phyloP scores from a whole-genome alignment of 2,329 filamentous ascomycete genomes.

The Tolypocladium inflatum region DNA sequence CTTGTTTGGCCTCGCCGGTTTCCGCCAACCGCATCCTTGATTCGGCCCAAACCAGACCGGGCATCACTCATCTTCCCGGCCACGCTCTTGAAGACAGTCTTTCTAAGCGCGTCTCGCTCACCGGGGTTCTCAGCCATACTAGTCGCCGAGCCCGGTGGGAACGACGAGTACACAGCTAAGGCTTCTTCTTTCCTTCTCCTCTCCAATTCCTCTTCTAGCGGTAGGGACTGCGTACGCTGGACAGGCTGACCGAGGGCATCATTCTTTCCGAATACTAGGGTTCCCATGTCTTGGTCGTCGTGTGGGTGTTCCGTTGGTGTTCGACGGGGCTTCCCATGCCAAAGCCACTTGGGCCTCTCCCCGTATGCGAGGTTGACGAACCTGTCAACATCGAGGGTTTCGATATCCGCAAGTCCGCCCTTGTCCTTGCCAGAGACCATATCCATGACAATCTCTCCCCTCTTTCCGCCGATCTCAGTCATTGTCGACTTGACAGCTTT shows the following conservation, averaged over 20 bases:
- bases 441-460: conserved; percentile 91
- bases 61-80: conserved; percentile 73
- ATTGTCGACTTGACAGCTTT: conserved; percentile 93
- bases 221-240: conserved; percentile 41
- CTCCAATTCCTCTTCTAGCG: conserved; percentile 42
- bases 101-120: conserved; percentile 51
- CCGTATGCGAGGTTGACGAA: conserved; percentile 73
- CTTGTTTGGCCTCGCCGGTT: conserved; percentile 41
- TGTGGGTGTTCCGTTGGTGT: conserved; percentile 36
- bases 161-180: conserved; percentile 31
- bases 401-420: conserved; percentile 82
- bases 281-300: conserved; percentile 34
- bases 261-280: conserved; percentile 47
- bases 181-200: conserved; percentile 33
- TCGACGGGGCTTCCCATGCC: conserved; percentile 81
- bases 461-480: conserved; percentile 85
- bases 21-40: conserved; percentile 74
- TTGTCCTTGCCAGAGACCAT: conserved; percentile 84
- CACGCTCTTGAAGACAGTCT: conserved; percentile 68
- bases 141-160: conserved; percentile 33
- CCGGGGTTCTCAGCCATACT: conserved; percentile 36
- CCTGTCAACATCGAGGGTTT: conserved; percentile 80
- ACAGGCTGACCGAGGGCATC: conserved; percentile 27
- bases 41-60: conserved; percentile 70
- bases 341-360: conserved; percentile 84